Evolutionary conservation across 371 early-diverging fungal genomes (phyloP).

Genomic region (Mucor piriformis): DNA sequence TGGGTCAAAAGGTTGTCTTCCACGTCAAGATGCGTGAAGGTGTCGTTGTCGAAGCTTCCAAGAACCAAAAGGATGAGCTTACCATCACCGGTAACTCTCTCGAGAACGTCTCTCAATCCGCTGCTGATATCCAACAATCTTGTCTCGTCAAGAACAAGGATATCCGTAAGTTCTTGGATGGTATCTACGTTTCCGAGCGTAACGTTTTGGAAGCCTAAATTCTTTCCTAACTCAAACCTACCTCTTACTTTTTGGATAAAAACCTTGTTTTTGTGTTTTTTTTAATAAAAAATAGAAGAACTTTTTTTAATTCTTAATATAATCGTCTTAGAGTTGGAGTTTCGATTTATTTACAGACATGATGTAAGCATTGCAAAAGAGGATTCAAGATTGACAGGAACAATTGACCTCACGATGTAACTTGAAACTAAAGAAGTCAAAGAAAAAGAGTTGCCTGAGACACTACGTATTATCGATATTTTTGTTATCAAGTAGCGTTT

Average conservation of each 20-base stretch:
- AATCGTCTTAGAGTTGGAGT: too few species aligned
- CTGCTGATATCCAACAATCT: constrained; percentile 82
- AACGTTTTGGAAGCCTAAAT: constrained; percentile 31
- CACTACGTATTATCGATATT: too few species aligned
- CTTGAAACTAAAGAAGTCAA: too few species aligned
- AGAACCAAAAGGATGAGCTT: constrained; percentile 96
- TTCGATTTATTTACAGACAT: too few species aligned
- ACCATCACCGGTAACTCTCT: constrained; percentile 96
- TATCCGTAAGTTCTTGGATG: constrained; percentile 99
- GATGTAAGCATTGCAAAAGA: too few species aligned
- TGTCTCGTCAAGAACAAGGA: constrained; percentile 87
- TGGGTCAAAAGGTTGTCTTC: constrained; percentile 98
- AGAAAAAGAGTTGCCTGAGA: too few species aligned
- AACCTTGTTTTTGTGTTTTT: not conserved
- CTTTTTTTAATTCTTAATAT: not conserved
- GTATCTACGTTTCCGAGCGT: constrained; percentile 96
- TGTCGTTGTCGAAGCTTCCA: constrained; percentile 84
- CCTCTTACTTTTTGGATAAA: not conserved
- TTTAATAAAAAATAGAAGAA: not conserved
- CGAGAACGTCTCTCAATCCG: constrained; percentile 97
- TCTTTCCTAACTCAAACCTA: not conserved
- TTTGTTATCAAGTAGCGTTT: too few species aligned
- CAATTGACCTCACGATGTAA: too few species aligned
- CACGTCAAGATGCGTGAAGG: constrained; percentile 92
- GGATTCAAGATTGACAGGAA: too few species aligned